Evolutionary conservation across 116 monocot genomes (phyloP), one percentile per base, ranked within the genome.

Genomic region (Cymodocea nodosa): DNA sequence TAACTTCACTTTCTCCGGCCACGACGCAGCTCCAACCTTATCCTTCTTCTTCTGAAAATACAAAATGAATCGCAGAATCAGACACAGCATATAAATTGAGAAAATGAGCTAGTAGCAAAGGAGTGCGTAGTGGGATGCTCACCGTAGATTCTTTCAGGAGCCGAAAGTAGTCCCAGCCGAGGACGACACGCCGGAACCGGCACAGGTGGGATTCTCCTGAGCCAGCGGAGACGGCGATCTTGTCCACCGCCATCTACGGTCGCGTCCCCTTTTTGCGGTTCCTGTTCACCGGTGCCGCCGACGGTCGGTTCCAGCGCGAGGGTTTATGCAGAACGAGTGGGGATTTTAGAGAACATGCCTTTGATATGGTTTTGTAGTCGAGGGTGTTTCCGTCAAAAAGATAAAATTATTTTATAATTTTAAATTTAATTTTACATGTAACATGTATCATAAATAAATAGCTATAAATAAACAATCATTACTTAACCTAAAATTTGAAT

Each of bases 121-220:
- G 63, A 50, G 52, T 16, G 34, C 19, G 61, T 17, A 23, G 34
- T 51, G 57, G 54, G 15, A 4, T 16, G 24, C 55, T 35, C 73
- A 97, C 97, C 5, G 68, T 65, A 62, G 92, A 92, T 71, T 99
- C 91, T 37, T 77, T 60, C 56, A 81, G 69, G 61, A 99, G 86
- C 65, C 76, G 84, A 55, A 89, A 50, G 74, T 92, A 99, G 49
- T 99, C 92, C 99, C 99, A 99, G 60, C 84, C 74, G 56, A 99
- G 99, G 48, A 99, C 81, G 70, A 89, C 73, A 71, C 51, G 80
- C 2, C 79, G 75, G 76, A 99, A 99, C 6, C 92, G 89, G 66
- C 75, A 69, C 59, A 89, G 55, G 59, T 44, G 15, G 18, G 68
- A 57, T 5, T 65, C 70, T 7, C 40, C 40, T 12, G 17, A 15